Base-by-base conservation (phyloP, 2,329 filamentous ascomycete genomes). In the Niveomyces coronatus region DNA sequence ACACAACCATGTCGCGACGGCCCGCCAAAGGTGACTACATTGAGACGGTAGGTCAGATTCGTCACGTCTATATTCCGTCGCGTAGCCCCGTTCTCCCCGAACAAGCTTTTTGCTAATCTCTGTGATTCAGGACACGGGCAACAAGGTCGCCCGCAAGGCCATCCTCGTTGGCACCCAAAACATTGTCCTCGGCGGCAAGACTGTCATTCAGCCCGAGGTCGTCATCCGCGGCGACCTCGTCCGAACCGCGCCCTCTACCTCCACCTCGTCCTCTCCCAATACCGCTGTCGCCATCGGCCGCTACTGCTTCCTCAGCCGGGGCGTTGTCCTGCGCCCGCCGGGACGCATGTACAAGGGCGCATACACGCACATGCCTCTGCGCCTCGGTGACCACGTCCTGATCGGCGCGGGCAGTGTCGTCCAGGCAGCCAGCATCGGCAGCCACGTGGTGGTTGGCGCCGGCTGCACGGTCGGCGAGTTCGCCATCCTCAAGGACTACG, bases 111-210 rank as follows among this genome's bases (percentile, higher is more conserved):
- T 22, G 18, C 32, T 42, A 18, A 48, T 37, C 20, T 15, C 24
- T 31, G 18, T 23, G 37, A 2, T 18, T 15, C 49, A 94, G 88
- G 89, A 96, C 64, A 94, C 88, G 3, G 91, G 91, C 49, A 98
- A 98, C 74, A 96, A 96, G 67, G 91, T 98, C 53, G 89, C 88
- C 27, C 85, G 91, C 48, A 86, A 86, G 49, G 85, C 86, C 45
- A 80, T 82, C 56, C 85, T 98, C 50, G 84, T 94, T 53, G 91
- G 91, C 52, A 95, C 89, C 16, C 87, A 94, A 51, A 94, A 96
- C 64, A 96, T 98, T 63, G 94, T 94, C 62, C 82, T 98, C 2
- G 91, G 87, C 49, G 91, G 91, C 46, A 94, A 86, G 63, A 94
- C 88, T 1, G 86, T 96, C 45, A 94, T 98, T 54, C 87, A 94